Base-by-base conservation (phyloP, 2,329 filamentous ascomycete genomes). In the Stagonosporopsis chrysanthemi region DNA sequence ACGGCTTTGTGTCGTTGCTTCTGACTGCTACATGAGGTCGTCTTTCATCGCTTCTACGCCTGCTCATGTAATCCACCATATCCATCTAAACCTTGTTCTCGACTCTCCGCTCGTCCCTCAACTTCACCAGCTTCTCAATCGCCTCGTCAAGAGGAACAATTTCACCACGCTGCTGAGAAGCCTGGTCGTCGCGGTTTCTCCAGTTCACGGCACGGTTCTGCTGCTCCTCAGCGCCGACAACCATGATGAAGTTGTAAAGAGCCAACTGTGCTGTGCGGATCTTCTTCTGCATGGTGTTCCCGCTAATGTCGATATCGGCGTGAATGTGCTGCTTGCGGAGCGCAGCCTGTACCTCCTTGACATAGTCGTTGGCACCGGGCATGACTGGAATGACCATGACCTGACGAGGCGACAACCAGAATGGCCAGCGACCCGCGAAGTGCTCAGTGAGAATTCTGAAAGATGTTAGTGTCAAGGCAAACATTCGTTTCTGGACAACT, bases 221-320 rank as follows among this genome's bases (percentile, higher is more conserved):
- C 73, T 81, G 83, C 77, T 89, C 86, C 68, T 85, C 79, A 3
- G 84, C 86, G 55, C 86, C 86, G 17, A 89, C 85, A 33, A 89
- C 86, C 69, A 93, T 90, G 68, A 92, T 90, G 77, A 90, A 92
- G 81, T 93, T 93, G 81, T 93, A 94, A 77, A 92, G 88, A 49
- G 88, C 83, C 68, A 94, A 77, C 78, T 95, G 91, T 14, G 88
- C 91, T 53, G 85, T 92, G 67, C 90, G 88, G 66, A 95, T 92
- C 86, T 95, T 95, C 85, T 95, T 94, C 76, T 92, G 88, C 79
- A 95, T 86, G 6, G 90, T 95, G 79, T 94, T 92, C 69, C 89
- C 87, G 65, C 85, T 85, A 48, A 89, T 81, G 73, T 91, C 89
- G 57, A 89, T 82, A 73, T 91, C 89, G 72, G 86, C 86, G 70